Conservation (phyloP, 2,329 filamentous ascomycete species). For the Aspergillus pseudotamarii region DNA sequence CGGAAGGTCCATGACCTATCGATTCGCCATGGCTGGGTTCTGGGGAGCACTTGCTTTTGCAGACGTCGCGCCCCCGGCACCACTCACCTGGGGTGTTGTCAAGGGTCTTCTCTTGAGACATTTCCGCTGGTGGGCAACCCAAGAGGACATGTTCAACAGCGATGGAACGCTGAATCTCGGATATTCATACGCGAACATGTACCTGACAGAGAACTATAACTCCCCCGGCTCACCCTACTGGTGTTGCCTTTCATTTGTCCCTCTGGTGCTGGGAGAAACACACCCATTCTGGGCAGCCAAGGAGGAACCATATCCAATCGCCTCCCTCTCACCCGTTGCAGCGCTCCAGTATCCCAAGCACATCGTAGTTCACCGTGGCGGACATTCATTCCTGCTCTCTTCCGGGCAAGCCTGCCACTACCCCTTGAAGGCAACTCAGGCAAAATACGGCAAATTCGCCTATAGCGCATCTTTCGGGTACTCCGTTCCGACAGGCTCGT, state of each 20-base stretch:
- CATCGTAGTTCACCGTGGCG: conserved; percentile 71
- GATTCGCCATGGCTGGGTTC: conserved; percentile 85
- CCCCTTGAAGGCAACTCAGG: conserved; percentile 77
- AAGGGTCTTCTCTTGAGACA: conserved; percentile 76
- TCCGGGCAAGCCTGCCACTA: conserved; percentile 82
- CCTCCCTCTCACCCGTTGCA: conserved; percentile 61
- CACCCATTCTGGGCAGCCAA: conserved; percentile 75
- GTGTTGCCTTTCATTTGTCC: conserved; percentile 77
- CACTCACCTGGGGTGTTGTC: conserved; percentile 76
- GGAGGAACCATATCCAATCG: conserved; percentile 63
- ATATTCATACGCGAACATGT: conserved; percentile 79
- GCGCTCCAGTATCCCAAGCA: conserved; percentile 70
- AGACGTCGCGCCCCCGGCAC: conserved; percentile 70
- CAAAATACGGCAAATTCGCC: conserved; percentile 79
- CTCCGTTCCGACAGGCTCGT: conserved; percentile 74
- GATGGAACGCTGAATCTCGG: conserved; percentile 76
- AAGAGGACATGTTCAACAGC: conserved; percentile 72
- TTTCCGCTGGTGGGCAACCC: conserved; percentile 77
- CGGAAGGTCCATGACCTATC: conserved; percentile 75
- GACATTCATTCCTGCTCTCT: conserved; percentile 74
- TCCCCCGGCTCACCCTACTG: conserved; percentile 74
- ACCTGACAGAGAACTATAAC: conserved; percentile 82
- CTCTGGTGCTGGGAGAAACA: conserved; percentile 66
- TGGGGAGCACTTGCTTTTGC: conserved; percentile 79
- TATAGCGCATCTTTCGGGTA: conserved; percentile 77